Evolutionary conservation across 2,329 filamentous ascomycete species (phyloP).

Genomic region (Beauveria scarabaeidicola): DNA sequence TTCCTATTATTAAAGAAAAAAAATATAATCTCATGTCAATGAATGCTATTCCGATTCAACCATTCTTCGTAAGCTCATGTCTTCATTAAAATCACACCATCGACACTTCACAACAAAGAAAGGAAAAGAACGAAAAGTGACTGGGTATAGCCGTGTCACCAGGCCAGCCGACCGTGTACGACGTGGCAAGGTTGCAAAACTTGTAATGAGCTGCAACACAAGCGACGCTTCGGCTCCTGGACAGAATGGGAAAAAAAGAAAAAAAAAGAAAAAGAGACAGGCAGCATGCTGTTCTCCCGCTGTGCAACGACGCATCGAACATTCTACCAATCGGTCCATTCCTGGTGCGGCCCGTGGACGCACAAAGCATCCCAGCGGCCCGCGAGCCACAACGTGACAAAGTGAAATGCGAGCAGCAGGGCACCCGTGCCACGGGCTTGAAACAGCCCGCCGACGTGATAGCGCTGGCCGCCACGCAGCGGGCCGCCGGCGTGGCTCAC

Average conservation of each 20-base stretch:
- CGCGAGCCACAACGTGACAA: conserved; percentile 27
- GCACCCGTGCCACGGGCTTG: conserved; percentile 22
- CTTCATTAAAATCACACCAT: background rate
- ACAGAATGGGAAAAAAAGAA: too few species aligned
- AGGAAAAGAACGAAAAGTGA: background rate
- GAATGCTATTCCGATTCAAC: background rate
- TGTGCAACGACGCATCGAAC: background rate
- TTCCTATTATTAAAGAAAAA: too few species aligned
- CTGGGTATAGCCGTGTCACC: background rate
- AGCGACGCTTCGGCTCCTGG: background rate
- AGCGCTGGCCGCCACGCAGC: conserved; percentile 10
- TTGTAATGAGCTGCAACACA: background rate
- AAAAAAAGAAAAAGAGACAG: background rate
- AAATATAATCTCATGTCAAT: background rate
- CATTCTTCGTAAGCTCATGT: background rate
- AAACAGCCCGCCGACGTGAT: conserved; percentile 14
- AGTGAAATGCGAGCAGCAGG: conserved; percentile 25
- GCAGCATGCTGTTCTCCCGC: background rate
- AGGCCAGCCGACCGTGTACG: background rate
- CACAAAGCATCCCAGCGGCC: conserved; percentile 27
- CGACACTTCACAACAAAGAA: background rate
- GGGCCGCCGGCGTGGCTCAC: conserved; percentile 9
- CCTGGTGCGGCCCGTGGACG: conserved; percentile 17
- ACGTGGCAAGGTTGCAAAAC: background rate
- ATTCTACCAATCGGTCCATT: conserved; percentile 23